These are phyloP conservation scores for Hirschioporus abietinus DNA, from an alignment of 768 basidiomycete genomes.

Conservation along the genomic window DNA sequence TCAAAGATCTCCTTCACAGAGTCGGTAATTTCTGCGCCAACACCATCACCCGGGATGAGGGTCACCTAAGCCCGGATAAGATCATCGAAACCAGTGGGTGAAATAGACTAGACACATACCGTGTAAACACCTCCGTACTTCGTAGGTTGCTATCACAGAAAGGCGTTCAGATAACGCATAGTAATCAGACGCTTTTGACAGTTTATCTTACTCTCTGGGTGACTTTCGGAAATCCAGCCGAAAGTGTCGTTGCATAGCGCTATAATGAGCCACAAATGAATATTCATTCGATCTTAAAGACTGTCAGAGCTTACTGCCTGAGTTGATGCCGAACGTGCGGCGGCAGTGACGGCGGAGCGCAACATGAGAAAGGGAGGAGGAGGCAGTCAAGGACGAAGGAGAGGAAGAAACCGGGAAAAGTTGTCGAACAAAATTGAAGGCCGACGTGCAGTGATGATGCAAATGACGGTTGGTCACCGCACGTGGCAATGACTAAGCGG, in stretches of 20 bases:
- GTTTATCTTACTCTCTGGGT: conserved; percentile 51
- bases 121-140: conserved; percentile 94
- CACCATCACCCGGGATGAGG: conserved; percentile 96
- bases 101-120: conserved; percentile 37
- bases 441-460: background rate
- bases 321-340: conserved; percentile 45
- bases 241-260: conserved; percentile 71
- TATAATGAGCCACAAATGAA: conserved; percentile 24
- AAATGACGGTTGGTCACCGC: background rate
- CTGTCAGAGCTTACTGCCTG: conserved; percentile 44
- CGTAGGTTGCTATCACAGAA: conserved; percentile 56
- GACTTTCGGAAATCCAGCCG: conserved; percentile 74
- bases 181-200: background rate
- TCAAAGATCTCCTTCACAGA: conserved; percentile 99
- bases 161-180: conserved; percentile 7
- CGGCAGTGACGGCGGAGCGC: conserved; percentile 56
- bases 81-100: conserved; percentile 11
- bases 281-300: background rate
- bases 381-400: conserved; percentile 28
- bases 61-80: conserved; percentile 62
- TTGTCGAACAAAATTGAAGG: background rate
- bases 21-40: conserved; percentile 95
- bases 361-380: conserved; percentile 42
- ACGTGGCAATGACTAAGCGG: background rate
- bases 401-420: conserved; percentile 14